A percentile compares a stretch with the other conserved stretches of the same genome.
phyloP scores from a whole-genome alignment of 495 filamentous ascomycete genomes.

The Acidiella bohemica region DNA sequence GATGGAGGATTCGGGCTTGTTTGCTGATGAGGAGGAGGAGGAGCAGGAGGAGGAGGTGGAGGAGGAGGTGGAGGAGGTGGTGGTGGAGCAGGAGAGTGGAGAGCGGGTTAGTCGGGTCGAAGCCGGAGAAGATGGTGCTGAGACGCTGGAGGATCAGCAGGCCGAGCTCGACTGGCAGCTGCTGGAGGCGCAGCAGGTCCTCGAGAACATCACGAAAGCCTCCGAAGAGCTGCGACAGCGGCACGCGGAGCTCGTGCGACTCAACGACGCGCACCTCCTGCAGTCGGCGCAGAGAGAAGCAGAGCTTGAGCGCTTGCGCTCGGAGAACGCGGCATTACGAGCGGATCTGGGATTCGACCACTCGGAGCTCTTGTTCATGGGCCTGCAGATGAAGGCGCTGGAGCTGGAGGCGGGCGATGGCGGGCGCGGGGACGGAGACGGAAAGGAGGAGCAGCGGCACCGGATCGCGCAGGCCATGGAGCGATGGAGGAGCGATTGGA shows the following conservation, averaged over 20 bases:
- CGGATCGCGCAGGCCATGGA: constrained; percentile 4
- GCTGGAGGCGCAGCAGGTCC: constrained; percentile 12
- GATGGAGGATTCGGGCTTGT: constrained; percentile 21
- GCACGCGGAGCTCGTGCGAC: constrained; percentile 17
- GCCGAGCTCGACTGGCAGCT: constrained; percentile 12
- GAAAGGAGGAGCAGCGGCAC: background rate
- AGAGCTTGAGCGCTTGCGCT: constrained; percentile 7
- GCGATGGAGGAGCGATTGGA: constrained; percentile 16
- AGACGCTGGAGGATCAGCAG: constrained; percentile 8
- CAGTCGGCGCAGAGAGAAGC: constrained; percentile 7
- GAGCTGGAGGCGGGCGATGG: constrained; percentile 11
- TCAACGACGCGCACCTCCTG: constrained; percentile 10
- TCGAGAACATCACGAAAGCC: constrained; percentile 7
- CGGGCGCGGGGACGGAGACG: background rate
- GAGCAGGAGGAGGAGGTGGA: background rate
- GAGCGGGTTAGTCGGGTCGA: constrained; percentile 1
- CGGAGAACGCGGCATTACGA: constrained; percentile 17
- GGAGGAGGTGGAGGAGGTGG: background rate
- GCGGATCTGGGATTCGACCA: constrained; percentile 20
- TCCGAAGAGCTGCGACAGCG: constrained; percentile 15
- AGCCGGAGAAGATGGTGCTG: constrained; percentile 1
- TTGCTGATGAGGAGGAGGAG: constrained; percentile 15
- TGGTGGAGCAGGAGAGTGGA: background rate
- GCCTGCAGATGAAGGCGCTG: constrained; percentile 21
- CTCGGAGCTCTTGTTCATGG: constrained; percentile 23